Conservation (phyloP, 306 rosid species). For the Quercus variabilis region DNA sequence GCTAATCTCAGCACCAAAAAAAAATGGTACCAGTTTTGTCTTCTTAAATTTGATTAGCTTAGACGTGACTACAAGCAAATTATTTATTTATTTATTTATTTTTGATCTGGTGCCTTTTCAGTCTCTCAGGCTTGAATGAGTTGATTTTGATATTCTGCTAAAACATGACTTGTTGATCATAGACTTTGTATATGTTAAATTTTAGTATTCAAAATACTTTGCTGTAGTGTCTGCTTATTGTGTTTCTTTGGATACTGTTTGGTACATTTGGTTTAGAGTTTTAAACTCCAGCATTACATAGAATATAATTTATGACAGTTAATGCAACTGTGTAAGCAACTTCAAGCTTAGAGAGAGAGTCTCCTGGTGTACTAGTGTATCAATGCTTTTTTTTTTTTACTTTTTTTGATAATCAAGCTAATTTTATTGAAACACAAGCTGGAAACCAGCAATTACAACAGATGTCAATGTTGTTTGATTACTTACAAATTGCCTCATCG, state of each 20-base stretch:
- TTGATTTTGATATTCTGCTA: too few species aligned
- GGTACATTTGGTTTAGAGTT: not conserved
- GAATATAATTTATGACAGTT: not conserved
- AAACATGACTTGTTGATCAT: conserved; percentile 2
- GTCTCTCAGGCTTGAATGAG: conserved; percentile 37
- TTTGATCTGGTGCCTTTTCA: conserved; percentile 5
- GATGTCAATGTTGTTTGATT: not conserved
- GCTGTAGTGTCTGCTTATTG: not conserved
- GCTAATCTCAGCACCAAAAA: not conserved
- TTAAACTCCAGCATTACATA: not conserved
- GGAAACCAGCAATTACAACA: too few species aligned
- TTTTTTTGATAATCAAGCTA: too few species aligned
- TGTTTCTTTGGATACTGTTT: not conserved
- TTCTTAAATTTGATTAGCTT: not conserved
- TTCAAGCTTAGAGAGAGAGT: not conserved
- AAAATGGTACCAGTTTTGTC: conserved; percentile 21
- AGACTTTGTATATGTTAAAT: not conserved
- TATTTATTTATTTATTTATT: not conserved
- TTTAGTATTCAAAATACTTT: not conserved
- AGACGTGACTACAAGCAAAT: not conserved
- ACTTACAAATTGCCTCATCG: not conserved
- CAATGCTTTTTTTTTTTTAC: not conserved
- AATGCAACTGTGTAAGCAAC: not conserved
- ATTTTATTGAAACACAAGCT: too few species aligned
- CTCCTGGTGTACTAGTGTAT: not conserved